Base-by-base conservation (phyloP, 352 stramenopile genomes). In the Globisporangium emineosum region DNA sequence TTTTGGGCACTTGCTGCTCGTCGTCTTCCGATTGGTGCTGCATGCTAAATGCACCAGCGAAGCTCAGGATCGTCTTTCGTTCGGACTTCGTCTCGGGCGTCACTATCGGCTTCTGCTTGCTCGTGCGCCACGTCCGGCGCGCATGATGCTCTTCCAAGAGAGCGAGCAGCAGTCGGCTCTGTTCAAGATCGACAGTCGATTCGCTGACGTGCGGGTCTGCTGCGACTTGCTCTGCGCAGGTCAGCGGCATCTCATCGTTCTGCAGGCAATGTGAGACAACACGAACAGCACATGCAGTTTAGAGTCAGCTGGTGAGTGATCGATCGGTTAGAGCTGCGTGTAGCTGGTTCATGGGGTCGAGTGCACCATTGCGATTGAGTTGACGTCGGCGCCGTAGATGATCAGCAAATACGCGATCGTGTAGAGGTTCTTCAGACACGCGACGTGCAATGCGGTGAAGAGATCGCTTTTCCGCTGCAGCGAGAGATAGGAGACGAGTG, bases 381-480 rank as follows among this genome's bases (percentile, higher is more conserved):
- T 93, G 9, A 90, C 79, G 59, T 93, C 84, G 0, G 82, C 83
- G 5, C 78, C 84, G 62, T 85, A 90, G 32, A 91, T 57, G 25
- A 93, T 63, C 30, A 93, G 72, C 43, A 93, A 33, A 54, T 89
- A 83, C 13, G 76, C 76, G 53, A 90, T 72, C 21, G 66, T 68
- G 57, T 78, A 90, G 57, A 91, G 65, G 35, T 82, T 88, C 52
- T 83, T 84, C 50, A 54, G 35, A 63, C 84, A 91, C 25, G 83
- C 83, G 12, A 93, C 54, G 52, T 93, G 84, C 5, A 93, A 60
- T 27, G 79, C 74, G 10, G 84, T 90, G 42, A 69, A 78, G 29
- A 91, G 62, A 33, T 93, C 84, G n/a, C 71, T 69, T 45, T 74
- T 67, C 25, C 84, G 70, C 70, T 86, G 35, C n/a, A 29, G 23